phyloP scores from a whole-genome alignment of 768 basidiomycete genomes.

The Russula brevipes region DNA sequence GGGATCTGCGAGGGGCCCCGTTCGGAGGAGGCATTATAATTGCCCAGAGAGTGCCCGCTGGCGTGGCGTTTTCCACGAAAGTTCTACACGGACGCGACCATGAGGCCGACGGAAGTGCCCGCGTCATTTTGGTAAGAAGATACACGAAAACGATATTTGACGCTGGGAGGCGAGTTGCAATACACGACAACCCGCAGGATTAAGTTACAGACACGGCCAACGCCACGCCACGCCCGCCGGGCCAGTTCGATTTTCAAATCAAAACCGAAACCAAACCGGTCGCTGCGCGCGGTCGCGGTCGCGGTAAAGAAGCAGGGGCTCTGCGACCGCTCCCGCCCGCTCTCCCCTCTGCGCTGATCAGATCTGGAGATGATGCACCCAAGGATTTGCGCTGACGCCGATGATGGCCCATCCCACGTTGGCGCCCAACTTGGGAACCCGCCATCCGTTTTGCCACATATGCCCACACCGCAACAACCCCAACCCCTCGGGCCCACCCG shows the following conservation, averaged over 20 bases:
- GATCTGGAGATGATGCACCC: constrained; percentile 24
- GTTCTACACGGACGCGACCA: constrained; percentile 17
- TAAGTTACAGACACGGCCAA: not conserved
- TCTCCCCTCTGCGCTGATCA: constrained; percentile 17
- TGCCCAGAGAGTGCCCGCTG: constrained; percentile 19
- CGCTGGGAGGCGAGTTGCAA: not conserved
- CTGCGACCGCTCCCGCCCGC: no score
- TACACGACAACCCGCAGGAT: no score
- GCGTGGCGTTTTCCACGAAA: constrained; percentile 26
- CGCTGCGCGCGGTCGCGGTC: not conserved
- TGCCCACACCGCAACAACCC: not conserved
- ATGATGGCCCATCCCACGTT: constrained; percentile 19
- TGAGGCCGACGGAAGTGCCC: constrained; percentile 22
- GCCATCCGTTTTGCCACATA: constrained; percentile 4
- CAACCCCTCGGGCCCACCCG: not conserved
- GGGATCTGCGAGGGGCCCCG: constrained; percentile 24
- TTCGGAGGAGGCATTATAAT: constrained; percentile 23
- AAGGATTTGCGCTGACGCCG: constrained; percentile 25
- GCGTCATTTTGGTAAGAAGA: constrained; percentile 22
- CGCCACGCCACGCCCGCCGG: not conserved
- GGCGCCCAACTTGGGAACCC: not conserved
- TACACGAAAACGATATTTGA: constrained; percentile 17
- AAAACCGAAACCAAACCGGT: not conserved
- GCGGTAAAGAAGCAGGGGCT: not conserved
- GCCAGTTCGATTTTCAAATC: constrained; percentile 10